A percentile compares a stretch with the other conserved stretches of the same genome.
phyloP scores from a whole-genome alignment of 2,329 filamentous ascomycete genomes.

The Neurospora crassa region DNA sequence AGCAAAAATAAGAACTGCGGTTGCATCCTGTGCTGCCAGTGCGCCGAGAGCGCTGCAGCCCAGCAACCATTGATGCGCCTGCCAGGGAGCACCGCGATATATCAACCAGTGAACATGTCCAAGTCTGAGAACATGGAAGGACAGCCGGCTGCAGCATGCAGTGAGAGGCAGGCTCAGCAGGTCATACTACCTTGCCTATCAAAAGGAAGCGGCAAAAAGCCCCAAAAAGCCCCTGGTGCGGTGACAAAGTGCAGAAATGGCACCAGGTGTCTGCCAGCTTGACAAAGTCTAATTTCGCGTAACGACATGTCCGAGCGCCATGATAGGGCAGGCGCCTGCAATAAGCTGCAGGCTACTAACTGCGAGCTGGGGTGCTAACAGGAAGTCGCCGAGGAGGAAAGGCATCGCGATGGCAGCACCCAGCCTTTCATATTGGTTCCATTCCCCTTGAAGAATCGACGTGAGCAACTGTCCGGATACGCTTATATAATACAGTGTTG shows the following conservation, averaged over 20 bases:
- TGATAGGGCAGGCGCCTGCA: neutral
- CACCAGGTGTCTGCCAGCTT: neutral
- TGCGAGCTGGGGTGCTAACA: neutral
- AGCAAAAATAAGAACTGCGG: neutral
- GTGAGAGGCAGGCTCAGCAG: neutral
- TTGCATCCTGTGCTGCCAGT: neutral
- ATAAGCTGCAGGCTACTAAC: neutral
- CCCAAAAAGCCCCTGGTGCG: neutral
- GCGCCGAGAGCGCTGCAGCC: neutral
- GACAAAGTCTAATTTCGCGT: neutral
- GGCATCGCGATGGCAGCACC: neutral
- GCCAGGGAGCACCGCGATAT: neutral
- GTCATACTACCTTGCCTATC: neutral
- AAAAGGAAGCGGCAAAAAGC: neutral
- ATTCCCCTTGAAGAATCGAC: neutral
- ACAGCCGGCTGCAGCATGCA: neutral
- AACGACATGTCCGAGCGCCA: neutral
- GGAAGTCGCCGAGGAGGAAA: neutral
- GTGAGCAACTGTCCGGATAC: neutral
- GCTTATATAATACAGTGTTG: too few relatives aligned
- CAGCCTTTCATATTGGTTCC: neutral
- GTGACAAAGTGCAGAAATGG: neutral
- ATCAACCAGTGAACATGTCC: neutral
- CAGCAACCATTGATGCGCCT: neutral
- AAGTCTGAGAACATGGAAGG: neutral